A percentile compares a stretch with the other conserved stretches of the same genome.
Conservation (phyloP, 2,329 filamentous ascomycete species). For the Fusarium concolor region DNA sequence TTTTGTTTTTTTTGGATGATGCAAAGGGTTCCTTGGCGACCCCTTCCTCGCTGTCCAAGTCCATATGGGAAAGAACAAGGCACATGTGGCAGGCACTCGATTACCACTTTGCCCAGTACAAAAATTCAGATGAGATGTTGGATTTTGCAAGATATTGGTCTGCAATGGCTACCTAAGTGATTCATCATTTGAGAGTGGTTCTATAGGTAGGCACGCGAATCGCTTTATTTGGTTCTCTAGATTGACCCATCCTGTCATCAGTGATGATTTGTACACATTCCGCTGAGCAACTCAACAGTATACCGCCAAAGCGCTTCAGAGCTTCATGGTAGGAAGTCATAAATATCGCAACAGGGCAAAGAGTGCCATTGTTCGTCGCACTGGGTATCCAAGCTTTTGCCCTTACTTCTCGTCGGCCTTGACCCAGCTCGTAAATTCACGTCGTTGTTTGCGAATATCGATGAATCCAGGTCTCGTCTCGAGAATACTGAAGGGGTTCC, state of each 20-base stretch:
- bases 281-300: background rate
- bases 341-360: background rate
- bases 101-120: background rate
- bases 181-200: background rate
- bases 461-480: conserved; percentile 87
- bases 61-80: background rate
- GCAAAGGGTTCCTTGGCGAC: background rate
- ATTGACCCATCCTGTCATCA: background rate
- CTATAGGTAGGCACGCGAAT: background rate
- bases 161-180: background rate
- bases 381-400: conserved; percentile 3
- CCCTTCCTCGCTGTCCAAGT: background rate
- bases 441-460: conserved; percentile 85
- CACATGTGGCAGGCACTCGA: background rate
- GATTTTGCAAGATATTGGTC: background rate
- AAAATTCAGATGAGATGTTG: background rate
- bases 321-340: background rate
- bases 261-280: background rate
- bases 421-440: conserved; percentile 83
- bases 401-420: conserved; percentile 51
- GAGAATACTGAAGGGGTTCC: conserved; percentile 82
- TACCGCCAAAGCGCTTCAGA: background rate
- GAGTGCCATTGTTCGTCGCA: background rate
- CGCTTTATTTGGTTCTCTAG: background rate
- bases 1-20: background rate